Evolutionary conservation across 352 stramenopile genomes (phyloP).

Genomic region (Phytophthora pisi): DNA sequence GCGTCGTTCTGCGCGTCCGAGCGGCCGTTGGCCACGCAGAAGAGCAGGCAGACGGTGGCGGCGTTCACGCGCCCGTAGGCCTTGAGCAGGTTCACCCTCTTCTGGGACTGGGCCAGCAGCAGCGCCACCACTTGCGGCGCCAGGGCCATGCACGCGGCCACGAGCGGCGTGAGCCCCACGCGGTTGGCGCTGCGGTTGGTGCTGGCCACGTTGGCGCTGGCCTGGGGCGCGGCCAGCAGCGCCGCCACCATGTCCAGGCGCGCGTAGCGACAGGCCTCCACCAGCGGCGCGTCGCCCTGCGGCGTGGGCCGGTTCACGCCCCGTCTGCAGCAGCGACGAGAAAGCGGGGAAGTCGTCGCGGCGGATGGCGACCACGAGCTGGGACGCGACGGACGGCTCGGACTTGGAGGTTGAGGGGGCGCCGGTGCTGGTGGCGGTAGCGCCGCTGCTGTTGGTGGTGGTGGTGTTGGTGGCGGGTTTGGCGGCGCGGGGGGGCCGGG

Average conservation of each 20-base stretch:
- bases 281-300: constrained; percentile 49
- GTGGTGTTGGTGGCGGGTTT: background rate
- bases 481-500: background rate
- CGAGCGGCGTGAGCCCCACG: constrained; percentile 47
- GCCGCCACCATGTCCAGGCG: constrained; percentile 45
- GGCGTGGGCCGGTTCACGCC: constrained; percentile 47
- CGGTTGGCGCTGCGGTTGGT: constrained; percentile 47
- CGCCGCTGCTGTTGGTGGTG: too few species aligned
- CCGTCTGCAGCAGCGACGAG: constrained; percentile 25
- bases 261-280: constrained; percentile 64
- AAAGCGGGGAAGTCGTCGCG: constrained; percentile 31
- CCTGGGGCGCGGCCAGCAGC: constrained; percentile 36
- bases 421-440: background rate
- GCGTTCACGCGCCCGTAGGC: constrained; percentile 53
- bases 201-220: constrained; percentile 43
- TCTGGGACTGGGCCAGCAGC: constrained; percentile 31
- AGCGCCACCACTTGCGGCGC: constrained; percentile 41
- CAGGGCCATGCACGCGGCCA: constrained; percentile 67
- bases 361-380: constrained; percentile 40
- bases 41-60: constrained; percentile 47
- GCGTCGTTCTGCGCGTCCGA: constrained; percentile 44
- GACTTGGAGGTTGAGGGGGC: too few species aligned
- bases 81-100: constrained; percentile 38
- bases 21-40: constrained; percentile 61
- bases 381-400: too few species aligned